Evolutionary conservation across 1,284 basidiomycete genomes (phyloP).

Genomic region (Trichosporon ovoides): DNA sequence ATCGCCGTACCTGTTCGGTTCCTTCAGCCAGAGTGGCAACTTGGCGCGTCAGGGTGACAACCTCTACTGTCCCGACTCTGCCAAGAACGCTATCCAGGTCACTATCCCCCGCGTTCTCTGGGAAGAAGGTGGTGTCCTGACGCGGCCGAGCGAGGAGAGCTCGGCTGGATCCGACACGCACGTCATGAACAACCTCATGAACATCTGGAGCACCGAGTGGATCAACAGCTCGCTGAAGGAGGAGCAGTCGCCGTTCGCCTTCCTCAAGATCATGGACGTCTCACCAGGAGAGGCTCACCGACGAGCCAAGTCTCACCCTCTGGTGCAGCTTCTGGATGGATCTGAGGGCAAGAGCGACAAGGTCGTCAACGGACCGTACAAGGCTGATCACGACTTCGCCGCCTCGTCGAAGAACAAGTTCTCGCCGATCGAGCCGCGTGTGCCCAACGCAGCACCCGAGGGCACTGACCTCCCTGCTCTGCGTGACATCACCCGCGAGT

Average conservation of each 20-base stretch:
- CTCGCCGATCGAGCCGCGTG: conserved; percentile 45
- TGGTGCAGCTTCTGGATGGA: conserved; percentile 24
- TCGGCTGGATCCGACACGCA: conserved; percentile 58
- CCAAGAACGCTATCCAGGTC: conserved; percentile 78
- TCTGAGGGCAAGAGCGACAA: conserved; percentile 16
- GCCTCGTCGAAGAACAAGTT: conserved; percentile 46
- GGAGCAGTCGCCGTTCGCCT: conserved; percentile 61
- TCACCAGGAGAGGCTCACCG: conserved; percentile 60
- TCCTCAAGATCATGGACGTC: conserved; percentile 64
- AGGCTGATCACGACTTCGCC: conserved; percentile 56
- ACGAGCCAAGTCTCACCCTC: conserved; percentile 50
- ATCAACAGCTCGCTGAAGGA: conserved; percentile 65
- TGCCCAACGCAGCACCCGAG: conserved; percentile 27
- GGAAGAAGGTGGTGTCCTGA: conserved; percentile 68
- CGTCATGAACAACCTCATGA: conserved; percentile 68
- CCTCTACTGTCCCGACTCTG: conserved; percentile 68
- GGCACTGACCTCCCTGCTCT: conserved; percentile 26
- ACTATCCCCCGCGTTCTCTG: conserved; percentile 72
- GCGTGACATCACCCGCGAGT: conserved; percentile 57
- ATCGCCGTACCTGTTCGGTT: conserved; percentile 83
- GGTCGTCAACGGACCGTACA: conserved; percentile 41
- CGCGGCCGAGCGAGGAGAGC: conserved; percentile 61
- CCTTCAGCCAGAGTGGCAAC: conserved; percentile 75
- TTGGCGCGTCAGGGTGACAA: conserved; percentile 80
- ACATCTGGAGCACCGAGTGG: conserved; percentile 84